A percentile compares a stretch with the other conserved stretches of the same genome.
Evolutionary conservation across 192 early-diverging fungal genomes (phyloP).

Genomic region (Neocallimastix lanati): DNA sequence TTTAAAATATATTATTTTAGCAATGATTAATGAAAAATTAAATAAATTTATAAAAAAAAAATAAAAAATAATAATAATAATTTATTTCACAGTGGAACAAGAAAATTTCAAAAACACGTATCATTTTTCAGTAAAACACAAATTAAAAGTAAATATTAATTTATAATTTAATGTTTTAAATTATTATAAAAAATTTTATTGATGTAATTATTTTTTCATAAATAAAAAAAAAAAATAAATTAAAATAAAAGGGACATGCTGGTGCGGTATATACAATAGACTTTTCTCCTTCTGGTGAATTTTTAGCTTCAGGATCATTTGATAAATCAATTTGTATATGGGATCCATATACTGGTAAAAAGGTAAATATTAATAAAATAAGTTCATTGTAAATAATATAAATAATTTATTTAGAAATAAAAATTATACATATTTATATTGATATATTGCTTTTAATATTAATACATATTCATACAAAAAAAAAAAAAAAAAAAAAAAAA

Average conservation of each 20-base stretch:
- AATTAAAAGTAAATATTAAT: slow-evolving; percentile 30
- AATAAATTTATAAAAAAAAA: not conserved
- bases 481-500: too few species aligned
- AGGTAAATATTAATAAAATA: slow-evolving; percentile 26
- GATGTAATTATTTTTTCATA: not conserved
- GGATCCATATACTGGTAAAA: slow-evolving; percentile 53
- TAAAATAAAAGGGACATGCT: slow-evolving; percentile 45
- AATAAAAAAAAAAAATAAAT: not conserved
- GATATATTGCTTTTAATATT: too few species aligned
- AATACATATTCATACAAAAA: too few species aligned
- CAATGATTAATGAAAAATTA: not conserved
- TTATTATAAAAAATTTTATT: not conserved
- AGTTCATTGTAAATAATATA: too few species aligned
- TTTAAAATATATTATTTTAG: slow-evolving; percentile 1
- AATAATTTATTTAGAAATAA: too few species aligned
- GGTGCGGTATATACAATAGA: slow-evolving; percentile 82
- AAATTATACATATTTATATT: too few species aligned
- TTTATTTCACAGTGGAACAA: slow-evolving; percentile 5
- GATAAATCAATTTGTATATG: slow-evolving; percentile 84
- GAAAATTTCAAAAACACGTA: slow-evolving; percentile 21
- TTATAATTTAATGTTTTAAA: not conserved
- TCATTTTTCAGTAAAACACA: slow-evolving; percentile 40
- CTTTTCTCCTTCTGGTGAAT: slow-evolving; percentile 65
- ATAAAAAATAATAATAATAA: too few species aligned
- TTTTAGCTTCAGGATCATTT: slow-evolving; percentile 80